Evolutionary conservation across 1,284 basidiomycete species (phyloP).

Genomic region (Bothia castanella): DNA sequence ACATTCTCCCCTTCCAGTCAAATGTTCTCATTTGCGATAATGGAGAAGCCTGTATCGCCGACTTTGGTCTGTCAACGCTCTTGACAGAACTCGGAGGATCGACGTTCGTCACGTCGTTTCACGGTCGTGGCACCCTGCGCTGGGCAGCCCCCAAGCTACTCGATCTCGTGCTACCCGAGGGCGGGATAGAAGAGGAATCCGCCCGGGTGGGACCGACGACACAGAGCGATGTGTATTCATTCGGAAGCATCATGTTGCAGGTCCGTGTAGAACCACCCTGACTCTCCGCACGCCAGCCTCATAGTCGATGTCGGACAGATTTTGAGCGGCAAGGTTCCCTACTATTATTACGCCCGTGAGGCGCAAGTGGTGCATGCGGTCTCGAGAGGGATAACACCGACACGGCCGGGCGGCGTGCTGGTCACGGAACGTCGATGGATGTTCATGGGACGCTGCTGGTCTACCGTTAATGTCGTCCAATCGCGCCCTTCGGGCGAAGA

Average conservation of each 20-base stretch:
- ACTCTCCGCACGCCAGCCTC: no score
- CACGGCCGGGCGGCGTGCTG: background rate
- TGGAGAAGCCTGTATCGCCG: constrained; percentile 11
- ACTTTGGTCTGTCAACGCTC: constrained; percentile 15
- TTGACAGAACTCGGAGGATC: constrained; percentile 6
- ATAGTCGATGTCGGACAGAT: background rate
- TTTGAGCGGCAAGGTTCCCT: constrained; percentile 12
- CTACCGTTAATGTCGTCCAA: background rate
- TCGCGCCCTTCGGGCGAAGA: constrained; percentile 7
- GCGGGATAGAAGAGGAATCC: background rate
- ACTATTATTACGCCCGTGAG: constrained; percentile 15
- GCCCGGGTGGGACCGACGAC: background rate
- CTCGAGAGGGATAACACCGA: constrained; percentile 11
- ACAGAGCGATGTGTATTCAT: constrained; percentile 20
- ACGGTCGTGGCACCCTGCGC: constrained; percentile 29
- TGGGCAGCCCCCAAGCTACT: constrained; percentile 37
- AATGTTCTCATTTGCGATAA: constrained; percentile 17
- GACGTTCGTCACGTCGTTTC: constrained; percentile 18
- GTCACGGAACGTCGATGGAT: constrained; percentile 9
- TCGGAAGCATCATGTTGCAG: constrained; percentile 23
- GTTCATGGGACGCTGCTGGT: constrained; percentile 13
- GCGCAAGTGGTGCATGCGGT: constrained; percentile 14
- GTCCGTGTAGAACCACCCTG: no score
- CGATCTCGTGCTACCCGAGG: background rate
- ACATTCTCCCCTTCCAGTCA: constrained; percentile 7